Evolutionary conservation across 306 rosid species (phyloP), one percentile per base, ranked within the genome.

Genomic region (Castanospermum australe): DNA sequence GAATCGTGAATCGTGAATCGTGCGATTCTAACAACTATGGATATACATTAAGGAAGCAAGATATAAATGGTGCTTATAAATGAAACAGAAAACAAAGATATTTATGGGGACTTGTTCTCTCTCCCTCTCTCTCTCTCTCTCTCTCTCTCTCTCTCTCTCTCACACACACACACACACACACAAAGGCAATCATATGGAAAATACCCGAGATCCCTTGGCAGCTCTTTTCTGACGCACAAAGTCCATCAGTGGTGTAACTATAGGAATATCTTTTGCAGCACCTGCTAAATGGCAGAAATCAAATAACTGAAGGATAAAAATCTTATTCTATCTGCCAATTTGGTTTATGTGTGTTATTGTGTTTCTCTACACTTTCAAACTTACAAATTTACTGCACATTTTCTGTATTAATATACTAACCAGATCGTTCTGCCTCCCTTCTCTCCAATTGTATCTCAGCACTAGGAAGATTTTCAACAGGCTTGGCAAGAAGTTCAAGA

Each of bases 361-460:
- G 24, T 20, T 1, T 12, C 28, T 65, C 75, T 30, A 28, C 12
- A 56, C 54, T 14, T 69, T 55, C 50, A 62, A 57, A 51, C 17
- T 35, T 28, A 4, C 8, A 70, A 71, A 67, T 51, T 33, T 24
- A 60, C n/a, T 3, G 57, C 56, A 75, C 3, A 75, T 47, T 62
- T 75, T 33, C 57, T 54, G 67, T 51, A 51, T 21, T 35, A 48
- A 63, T 6, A 5, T 56, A 89, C 94, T 82, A 79, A 91, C 94
- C 94, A 81, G 91, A 80, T 75, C 88, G 89, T 75, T 89, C 91
- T 9, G 94, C 91, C 52, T 92, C 97, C 84, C 91, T 88, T 84
- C 90, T 89, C 80, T 92, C 97, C 85, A 92, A 67, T 39, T 92
- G 94, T 77, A 88, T 86, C 85, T 92, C 94, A 9, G 97, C 97